A percentile compares a stretch with the other conserved stretches of the same genome.
These are phyloP conservation scores for Trichoderma reesei DNA, from an alignment of 495 filamentous ascomycete genomes.

Conservation along the genomic window DNA sequence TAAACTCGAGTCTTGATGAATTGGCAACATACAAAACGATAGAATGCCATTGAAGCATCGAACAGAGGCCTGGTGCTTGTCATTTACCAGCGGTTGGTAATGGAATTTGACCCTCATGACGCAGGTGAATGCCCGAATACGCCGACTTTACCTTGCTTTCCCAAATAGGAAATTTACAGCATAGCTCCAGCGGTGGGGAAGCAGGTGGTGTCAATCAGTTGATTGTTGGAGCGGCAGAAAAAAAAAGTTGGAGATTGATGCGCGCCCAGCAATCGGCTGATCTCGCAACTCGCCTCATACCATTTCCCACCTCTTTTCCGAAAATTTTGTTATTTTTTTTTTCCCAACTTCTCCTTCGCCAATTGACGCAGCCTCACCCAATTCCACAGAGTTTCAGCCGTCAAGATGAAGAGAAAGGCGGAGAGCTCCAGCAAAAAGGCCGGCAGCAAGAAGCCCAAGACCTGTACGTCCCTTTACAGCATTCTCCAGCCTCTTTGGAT, in stretches of 20 bases:
- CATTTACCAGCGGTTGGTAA: no score
- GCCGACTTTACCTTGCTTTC: neutral
- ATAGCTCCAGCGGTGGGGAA: constrained; percentile 1
- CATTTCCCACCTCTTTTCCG: neutral
- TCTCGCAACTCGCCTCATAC: constrained; percentile 2
- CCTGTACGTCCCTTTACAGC: constrained; percentile 22
- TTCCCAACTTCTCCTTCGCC: neutral
- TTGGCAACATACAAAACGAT: no score
- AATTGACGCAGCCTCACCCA: neutral
- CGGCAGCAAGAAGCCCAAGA: constrained; percentile 31
- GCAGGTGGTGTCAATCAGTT: neutral
- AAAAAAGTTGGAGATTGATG: constrained; percentile 7
- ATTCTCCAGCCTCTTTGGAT: constrained; percentile 6
- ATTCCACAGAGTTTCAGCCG: neutral
- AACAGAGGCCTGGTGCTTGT: no score
- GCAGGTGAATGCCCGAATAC: neutral
- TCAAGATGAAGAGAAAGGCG: constrained; percentile 40
- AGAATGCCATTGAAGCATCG: no score
- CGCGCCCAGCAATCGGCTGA: neutral
- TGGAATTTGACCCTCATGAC: no score
- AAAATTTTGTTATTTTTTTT: neutral
- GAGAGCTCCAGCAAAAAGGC: constrained; percentile 27
- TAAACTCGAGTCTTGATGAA: no score
- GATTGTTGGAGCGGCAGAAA: neutral
- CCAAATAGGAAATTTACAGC: neutral